These are phyloP conservation scores for Violaceomyces palustris DNA, from an alignment of 1,284 basidiomycete genomes.

Conservation along the genomic window DNA sequence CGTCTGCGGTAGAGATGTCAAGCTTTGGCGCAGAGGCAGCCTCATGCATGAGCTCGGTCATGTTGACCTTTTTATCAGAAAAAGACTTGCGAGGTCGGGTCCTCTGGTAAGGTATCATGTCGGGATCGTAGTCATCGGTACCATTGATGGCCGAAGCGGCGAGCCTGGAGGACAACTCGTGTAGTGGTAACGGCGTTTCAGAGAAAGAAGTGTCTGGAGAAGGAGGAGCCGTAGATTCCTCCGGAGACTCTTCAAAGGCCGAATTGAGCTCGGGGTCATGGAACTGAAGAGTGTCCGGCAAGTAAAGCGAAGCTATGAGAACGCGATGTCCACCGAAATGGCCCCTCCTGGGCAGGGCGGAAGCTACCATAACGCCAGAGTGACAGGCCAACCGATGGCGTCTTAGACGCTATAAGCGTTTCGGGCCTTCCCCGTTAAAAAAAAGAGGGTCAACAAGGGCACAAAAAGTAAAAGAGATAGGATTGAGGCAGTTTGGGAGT, in stretches of 20 bases:
- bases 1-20: slow-evolving; percentile 13
- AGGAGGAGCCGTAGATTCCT: slow-evolving; percentile 22
- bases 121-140: neutral
- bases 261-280: slow-evolving; percentile 19
- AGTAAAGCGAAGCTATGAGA: slow-evolving; percentile 46
- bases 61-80: slow-evolving; percentile 33
- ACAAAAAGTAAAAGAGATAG: no score
- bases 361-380: no score
- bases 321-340: slow-evolving; percentile 40
- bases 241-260: slow-evolving; percentile 16
- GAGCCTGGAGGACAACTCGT: slow-evolving; percentile 31
- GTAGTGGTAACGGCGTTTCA: slow-evolving; percentile 27
- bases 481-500: no score
- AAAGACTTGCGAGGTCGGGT: slow-evolving; percentile 7
- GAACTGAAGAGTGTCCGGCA: slow-evolving; percentile 44
- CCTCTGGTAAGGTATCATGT: no score
- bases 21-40: slow-evolving; percentile 25
- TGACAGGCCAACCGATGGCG: no score
- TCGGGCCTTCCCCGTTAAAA: no score
- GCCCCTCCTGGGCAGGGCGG: slow-evolving; percentile 31
- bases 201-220: slow-evolving; percentile 11
- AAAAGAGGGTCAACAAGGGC: no score
- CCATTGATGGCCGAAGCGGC: slow-evolving; percentile 17
- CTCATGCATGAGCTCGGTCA: slow-evolving; percentile 46
- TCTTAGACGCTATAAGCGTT: no score